phyloP scores from a whole-genome alignment of 805 yeast genomes.

The Candida krabiensis region DNA sequence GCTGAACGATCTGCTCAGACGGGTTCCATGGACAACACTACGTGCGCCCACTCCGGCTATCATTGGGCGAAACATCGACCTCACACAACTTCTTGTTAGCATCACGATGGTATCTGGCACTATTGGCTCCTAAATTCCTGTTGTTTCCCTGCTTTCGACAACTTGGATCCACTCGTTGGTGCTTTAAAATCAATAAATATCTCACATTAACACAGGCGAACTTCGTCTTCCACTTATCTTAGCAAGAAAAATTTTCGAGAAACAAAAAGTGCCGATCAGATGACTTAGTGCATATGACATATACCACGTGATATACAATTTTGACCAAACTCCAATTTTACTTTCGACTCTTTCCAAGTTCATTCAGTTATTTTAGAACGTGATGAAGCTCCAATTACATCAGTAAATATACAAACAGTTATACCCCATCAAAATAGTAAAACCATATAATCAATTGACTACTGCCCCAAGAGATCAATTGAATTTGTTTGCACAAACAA shows the following conservation, averaged over 20 bases:
- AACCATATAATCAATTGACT: too few relatives aligned
- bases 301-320: background rate
- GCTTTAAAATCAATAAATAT: slow-evolving; percentile 5
- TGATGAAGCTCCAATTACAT: background rate
- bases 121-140: background rate
- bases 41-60: background rate
- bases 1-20: slow-evolving; percentile 1
- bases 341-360: too few relatives aligned
- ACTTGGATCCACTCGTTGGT: too few relatives aligned
- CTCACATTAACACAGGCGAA: slow-evolving; percentile 2
- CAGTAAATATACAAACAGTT: background rate
- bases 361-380: too few relatives aligned
- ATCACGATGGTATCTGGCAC: background rate
- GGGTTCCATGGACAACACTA: background rate
- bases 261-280: too few relatives aligned
- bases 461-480: too few relatives aligned
- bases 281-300: slow-evolving; percentile 2
- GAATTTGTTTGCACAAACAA: too few relatives aligned
- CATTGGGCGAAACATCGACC: background rate
- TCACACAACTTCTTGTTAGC: background rate
- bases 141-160: background rate
- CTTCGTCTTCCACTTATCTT: too few relatives aligned
- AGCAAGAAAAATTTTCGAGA: slow-evolving; percentile 9
- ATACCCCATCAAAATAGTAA: too few relatives aligned
- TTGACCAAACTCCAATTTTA: too few relatives aligned